Evolutionary conservation across 805 yeast species (phyloP).

Genomic region (Wickerhamiella azyma): DNA sequence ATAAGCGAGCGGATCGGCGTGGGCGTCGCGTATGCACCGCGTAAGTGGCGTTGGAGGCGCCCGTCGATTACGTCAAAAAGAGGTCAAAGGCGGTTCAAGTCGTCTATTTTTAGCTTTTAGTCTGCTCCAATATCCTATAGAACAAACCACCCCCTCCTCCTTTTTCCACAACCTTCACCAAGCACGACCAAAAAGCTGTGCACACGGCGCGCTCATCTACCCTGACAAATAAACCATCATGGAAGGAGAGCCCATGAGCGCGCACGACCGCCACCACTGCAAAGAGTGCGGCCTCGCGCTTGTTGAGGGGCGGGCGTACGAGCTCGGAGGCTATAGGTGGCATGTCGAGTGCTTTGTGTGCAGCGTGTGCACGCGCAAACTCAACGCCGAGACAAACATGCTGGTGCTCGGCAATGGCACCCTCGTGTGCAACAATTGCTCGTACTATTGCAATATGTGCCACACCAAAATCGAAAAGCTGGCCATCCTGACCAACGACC

Average conservation of each 20-base stretch:
- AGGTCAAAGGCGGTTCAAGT: too few relatives aligned
- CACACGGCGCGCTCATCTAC: too few relatives aligned
- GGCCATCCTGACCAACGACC: slow-evolving; percentile 90
- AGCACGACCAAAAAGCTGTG: too few relatives aligned
- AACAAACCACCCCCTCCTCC: too few relatives aligned
- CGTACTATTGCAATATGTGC: slow-evolving; percentile 82
- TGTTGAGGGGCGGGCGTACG: slow-evolving; percentile 86
- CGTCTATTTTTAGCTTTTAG: too few relatives aligned
- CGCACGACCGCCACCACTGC: slow-evolving; percentile 16
- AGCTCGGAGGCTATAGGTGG: slow-evolving; percentile 90
- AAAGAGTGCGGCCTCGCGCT: slow-evolving; percentile 26
- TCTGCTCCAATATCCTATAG: too few relatives aligned
- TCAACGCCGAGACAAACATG: slow-evolving; percentile 82
- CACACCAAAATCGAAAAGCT: slow-evolving; percentile 76
- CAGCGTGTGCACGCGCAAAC: slow-evolving; percentile 60
- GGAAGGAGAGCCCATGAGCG: slow-evolving; percentile 14
- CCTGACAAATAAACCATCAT: slow-evolving; percentile 1
- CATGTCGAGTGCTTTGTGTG: slow-evolving; percentile 87
- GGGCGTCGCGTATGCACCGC: too few relatives aligned
- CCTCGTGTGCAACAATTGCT: slow-evolving; percentile 77
- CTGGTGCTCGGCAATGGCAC: slow-evolving; percentile 87
- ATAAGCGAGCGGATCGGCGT: too few relatives aligned
- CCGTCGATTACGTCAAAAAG: not conserved
- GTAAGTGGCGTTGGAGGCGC: not conserved
- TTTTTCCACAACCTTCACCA: too few relatives aligned